Evolutionary conservation across 768 basidiomycete species (phyloP).

Genomic region (Xerocomellus intermedius): DNA sequence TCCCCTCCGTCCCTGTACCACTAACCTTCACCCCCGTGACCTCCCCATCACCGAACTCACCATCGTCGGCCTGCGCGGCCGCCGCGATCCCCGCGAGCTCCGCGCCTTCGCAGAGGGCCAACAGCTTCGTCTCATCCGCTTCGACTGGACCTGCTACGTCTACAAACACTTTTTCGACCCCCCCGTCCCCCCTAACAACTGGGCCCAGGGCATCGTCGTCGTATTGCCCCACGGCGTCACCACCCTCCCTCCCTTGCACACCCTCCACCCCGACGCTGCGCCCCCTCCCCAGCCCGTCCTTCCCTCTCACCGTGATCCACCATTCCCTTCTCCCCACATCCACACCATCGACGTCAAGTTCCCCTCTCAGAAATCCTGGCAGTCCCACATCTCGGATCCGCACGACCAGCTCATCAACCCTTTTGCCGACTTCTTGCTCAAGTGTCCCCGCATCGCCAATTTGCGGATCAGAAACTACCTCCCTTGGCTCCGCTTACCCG

Average conservation of each 20-base stretch:
- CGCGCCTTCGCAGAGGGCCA: constrained; percentile 37
- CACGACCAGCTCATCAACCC: constrained; percentile 30
- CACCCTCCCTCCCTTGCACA: constrained; percentile 5
- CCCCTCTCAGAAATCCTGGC: constrained; percentile 31
- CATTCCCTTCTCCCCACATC: constrained; percentile 23
- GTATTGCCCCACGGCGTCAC: constrained; percentile 5
- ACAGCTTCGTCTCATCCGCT: constrained; percentile 39
- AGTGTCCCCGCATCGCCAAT: constrained; percentile 22
- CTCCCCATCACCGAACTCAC: constrained; percentile 45
- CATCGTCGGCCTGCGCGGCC: constrained; percentile 36
- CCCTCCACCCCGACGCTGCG: background rate
- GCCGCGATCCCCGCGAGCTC: constrained; percentile 22
- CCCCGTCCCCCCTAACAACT: constrained; percentile 7
- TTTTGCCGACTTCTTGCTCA: constrained; percentile 23
- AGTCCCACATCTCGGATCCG: constrained; percentile 26
- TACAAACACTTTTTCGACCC: constrained; percentile 29
- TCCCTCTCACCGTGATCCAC: constrained; percentile 12
- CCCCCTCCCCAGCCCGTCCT: background rate
- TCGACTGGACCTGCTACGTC: constrained; percentile 44
- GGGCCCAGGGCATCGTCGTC: constrained; percentile 15
- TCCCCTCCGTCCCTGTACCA: constrained; percentile 20
- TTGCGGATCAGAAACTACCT: constrained; percentile 28
- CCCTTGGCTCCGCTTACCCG: constrained; percentile 24
- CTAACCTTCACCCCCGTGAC: constrained; percentile 27
- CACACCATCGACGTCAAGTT: constrained; percentile 32